phyloP scores from a whole-genome alignment of 129 eudicot genomes.

The Chrysanthemum lavandulifolium region DNA sequence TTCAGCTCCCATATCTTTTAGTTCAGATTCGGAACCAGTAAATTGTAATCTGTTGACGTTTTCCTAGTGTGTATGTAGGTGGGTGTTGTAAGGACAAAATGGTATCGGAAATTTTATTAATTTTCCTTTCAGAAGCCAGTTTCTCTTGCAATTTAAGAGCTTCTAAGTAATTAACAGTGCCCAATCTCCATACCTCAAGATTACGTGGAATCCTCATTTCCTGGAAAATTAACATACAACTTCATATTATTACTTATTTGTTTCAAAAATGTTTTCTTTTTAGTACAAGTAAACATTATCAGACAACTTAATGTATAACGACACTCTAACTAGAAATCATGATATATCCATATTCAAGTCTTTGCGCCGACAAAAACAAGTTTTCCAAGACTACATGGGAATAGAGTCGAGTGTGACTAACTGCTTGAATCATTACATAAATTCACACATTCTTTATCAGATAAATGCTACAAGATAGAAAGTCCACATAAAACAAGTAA shows the following conservation, averaged over 20 bases:
- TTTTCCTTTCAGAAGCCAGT: slow-evolving; percentile 68
- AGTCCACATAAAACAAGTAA: neutral
- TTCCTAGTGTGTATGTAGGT: slow-evolving; percentile 95
- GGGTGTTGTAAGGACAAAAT: slow-evolving; percentile 85
- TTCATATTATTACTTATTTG: slow-evolving; percentile 6
- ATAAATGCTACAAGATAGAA: neutral
- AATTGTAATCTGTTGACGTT: slow-evolving; percentile 79
- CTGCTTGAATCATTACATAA: no score
- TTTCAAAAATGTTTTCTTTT: slow-evolving; percentile 8
- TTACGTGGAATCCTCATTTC: slow-evolving; percentile 56
- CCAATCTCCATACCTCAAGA: slow-evolving; percentile 85
- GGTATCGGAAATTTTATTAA: slow-evolving; percentile 59
- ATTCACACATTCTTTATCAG: neutral
- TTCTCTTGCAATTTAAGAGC: slow-evolving; percentile 89
- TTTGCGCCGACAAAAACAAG: neutral
- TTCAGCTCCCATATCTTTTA: slow-evolving; percentile 75
- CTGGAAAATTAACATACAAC: slow-evolving; percentile 24
- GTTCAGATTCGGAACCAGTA: slow-evolving; percentile 62
- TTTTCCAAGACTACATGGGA: no score
- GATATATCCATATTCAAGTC: neutral
- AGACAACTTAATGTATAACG: neutral
- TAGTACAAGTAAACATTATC: slow-evolving; percentile 1
- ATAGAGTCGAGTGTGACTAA: no score
- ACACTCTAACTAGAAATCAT: neutral
- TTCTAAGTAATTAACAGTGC: slow-evolving; percentile 63